A percentile compares a stretch with the other conserved stretches of the same genome.
These are phyloP conservation scores for Casuarina equisetifolia DNA, from an alignment of 306 rosid genomes.

Conservation along the genomic window DNA sequence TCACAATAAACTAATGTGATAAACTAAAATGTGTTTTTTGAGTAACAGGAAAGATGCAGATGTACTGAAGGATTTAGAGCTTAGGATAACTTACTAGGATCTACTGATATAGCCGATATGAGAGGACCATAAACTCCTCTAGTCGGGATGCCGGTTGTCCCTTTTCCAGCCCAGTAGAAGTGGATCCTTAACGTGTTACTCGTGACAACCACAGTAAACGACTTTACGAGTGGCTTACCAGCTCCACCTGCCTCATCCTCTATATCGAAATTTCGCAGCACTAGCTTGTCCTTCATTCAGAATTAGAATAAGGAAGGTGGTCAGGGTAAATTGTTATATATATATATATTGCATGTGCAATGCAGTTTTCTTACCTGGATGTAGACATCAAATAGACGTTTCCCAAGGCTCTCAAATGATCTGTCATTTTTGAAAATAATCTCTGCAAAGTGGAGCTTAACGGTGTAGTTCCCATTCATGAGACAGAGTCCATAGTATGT, in stretches of 20 bases:
- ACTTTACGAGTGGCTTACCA: conserved; percentile 58
- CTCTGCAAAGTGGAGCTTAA: conserved; percentile 93
- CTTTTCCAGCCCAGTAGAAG: conserved; percentile 93
- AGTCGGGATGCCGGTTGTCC: conserved; percentile 94
- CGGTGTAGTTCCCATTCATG: conserved; percentile 68
- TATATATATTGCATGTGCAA: conserved; percentile 4
- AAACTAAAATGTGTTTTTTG: not conserved
- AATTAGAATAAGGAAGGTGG: conserved; percentile 17
- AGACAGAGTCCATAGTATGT: conserved; percentile 94
- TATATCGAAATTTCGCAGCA: conserved; percentile 76
- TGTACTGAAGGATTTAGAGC: not conserved
- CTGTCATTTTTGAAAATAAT: conserved; percentile 57
- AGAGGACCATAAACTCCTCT: conserved; percentile 95
- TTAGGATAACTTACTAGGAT: conserved; percentile 69
- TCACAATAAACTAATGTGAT: not conserved
- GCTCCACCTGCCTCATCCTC: conserved; percentile 77
- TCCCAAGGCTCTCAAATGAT: conserved; percentile 66
- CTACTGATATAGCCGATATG: conserved; percentile 81
- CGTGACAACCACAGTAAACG: conserved; percentile 50
- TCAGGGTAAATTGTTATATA: not conserved
- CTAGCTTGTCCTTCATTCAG: conserved; percentile 61
- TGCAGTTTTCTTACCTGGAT: conserved; percentile 60
- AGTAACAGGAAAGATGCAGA: conserved; percentile 9
- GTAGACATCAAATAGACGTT: conserved; percentile 72
- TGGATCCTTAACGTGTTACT: conserved; percentile 72